Percentiles rank a stretch among this genome's conserved stretches.
Conservation (phyloP, 352 stramenopile species). For the Phytophthora pini region DNA sequence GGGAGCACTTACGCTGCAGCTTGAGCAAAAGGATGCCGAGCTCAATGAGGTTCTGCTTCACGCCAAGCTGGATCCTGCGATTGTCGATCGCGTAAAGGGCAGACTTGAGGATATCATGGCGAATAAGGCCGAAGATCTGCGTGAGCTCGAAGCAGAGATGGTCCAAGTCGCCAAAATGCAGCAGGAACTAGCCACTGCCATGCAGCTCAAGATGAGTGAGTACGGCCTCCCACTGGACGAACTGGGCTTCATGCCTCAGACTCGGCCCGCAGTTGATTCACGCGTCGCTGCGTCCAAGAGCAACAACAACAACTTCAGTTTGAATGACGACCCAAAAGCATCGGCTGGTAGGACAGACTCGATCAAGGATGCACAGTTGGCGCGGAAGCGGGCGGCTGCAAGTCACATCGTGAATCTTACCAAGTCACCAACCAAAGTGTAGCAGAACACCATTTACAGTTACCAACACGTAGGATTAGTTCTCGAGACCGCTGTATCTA, state of each 20-base stretch:
- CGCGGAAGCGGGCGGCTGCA: slow-evolving; percentile 23
- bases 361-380: slow-evolving; percentile 25
- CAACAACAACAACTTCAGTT: slow-evolving; percentile 37
- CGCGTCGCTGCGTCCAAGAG: slow-evolving; percentile 22
- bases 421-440: slow-evolving; percentile 21
- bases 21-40: slow-evolving; percentile 93
- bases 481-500: neutral
- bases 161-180: slow-evolving; percentile 76
- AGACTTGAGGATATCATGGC: slow-evolving; percentile 92
- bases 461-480: slow-evolving; percentile 8
- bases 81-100: slow-evolving; percentile 85
- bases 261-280: slow-evolving; percentile 25
- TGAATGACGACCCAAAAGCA: neutral
- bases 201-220: slow-evolving; percentile 90
- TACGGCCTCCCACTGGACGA: slow-evolving; percentile 92
- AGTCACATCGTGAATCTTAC: slow-evolving; percentile 12
- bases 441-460: slow-evolving; percentile 9
- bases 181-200: slow-evolving; percentile 80
- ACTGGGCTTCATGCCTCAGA: slow-evolving; percentile 72
- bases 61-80: slow-evolving; percentile 89
- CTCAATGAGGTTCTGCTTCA: slow-evolving; percentile 92
- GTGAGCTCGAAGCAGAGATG: slow-evolving; percentile 86
- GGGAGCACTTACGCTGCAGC: slow-evolving; percentile 72
- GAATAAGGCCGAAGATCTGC: slow-evolving; percentile 85
- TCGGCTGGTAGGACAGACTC: slow-evolving; percentile 1